phyloP scores from a whole-genome alignment of 2,329 filamentous ascomycete species.

The Aspergillus caelatus region DNA sequence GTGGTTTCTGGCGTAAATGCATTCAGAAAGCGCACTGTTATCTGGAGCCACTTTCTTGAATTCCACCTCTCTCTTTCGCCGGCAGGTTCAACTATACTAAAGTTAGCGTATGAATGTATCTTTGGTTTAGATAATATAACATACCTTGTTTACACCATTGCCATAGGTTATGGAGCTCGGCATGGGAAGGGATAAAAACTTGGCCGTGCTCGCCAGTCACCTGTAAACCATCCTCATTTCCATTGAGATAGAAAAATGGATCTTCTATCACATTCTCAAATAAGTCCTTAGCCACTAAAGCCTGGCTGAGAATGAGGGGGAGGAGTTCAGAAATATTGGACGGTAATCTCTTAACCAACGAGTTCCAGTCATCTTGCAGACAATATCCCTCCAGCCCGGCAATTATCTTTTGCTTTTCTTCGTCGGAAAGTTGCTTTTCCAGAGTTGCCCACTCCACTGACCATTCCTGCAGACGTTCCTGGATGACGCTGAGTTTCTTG shows the following conservation, averaged over 20 bases:
- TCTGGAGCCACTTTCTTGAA: neutral
- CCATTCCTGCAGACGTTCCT: neutral
- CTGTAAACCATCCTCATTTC: neutral
- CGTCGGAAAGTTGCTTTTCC: neutral
- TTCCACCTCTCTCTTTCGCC: neutral
- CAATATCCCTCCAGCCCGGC: neutral
- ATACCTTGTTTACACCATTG: neutral
- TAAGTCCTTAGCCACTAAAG: neutral
- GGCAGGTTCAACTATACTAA: neutral
- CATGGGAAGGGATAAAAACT: neutral
- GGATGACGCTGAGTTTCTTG: neutral
- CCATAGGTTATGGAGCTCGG: neutral
- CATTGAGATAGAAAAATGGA: neutral
- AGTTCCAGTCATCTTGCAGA: neutral
- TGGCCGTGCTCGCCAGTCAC: neutral
- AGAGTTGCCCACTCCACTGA: neutral
- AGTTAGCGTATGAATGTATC: neutral
- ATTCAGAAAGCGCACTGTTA: neutral
- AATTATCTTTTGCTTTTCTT: neutral
- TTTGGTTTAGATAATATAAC: neutral
- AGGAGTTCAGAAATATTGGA: neutral
- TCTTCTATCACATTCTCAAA: neutral
- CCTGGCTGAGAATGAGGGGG: neutral
- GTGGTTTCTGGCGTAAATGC: neutral
- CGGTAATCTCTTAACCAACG: neutral